Evolutionary conservation across 768 basidiomycete species (phyloP).

Genomic region (Chalciporus piperatus): DNA sequence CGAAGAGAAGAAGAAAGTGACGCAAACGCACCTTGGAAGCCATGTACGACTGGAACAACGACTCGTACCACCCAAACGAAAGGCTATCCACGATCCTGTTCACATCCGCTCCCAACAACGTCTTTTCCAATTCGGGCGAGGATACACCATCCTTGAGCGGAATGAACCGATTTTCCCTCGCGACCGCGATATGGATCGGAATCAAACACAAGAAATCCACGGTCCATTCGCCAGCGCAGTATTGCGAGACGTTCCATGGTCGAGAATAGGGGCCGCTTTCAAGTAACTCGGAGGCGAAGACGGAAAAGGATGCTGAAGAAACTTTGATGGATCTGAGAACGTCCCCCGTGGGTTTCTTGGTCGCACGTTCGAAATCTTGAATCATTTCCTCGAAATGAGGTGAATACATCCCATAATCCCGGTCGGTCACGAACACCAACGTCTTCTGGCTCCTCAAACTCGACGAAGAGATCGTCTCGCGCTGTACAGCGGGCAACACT

Average conservation of each 20-base stretch:
- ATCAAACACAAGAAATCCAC: conserved; percentile 60
- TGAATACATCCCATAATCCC: conserved; percentile 29
- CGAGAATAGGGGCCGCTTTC: not conserved
- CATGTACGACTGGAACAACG: conserved; percentile 61
- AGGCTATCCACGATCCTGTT: conserved; percentile 52
- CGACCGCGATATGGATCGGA: conserved; percentile 61
- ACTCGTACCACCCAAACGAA: conserved; percentile 65
- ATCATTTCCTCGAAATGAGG: conserved; percentile 44
- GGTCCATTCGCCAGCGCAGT: conserved; percentile 54
- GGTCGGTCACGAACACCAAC: conserved; percentile 41
- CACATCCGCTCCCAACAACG: conserved; percentile 58
- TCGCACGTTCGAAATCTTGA: conserved; percentile 41
- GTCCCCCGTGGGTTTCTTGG: conserved; percentile 46
- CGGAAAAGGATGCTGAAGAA: conserved; percentile 10
- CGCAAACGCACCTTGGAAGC: conserved; percentile 43
- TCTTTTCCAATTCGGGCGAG: conserved; percentile 48
- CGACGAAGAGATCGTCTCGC: conserved; percentile 36
- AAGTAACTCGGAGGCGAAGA: conserved; percentile 13
- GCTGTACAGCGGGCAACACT: conserved; percentile 45
- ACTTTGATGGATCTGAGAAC: conserved; percentile 37
- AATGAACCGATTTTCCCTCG: conserved; percentile 57
- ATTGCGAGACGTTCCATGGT: conserved; percentile 30
- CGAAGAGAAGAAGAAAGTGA: not conserved
- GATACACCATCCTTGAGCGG: conserved; percentile 58
- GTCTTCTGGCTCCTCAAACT: conserved; percentile 27